A percentile compares a stretch with the other conserved stretches of the same genome.
Conservation (phyloP, 2,329 filamentous ascomycete genomes). For the Ophiostoma novo-ulmi region DNA sequence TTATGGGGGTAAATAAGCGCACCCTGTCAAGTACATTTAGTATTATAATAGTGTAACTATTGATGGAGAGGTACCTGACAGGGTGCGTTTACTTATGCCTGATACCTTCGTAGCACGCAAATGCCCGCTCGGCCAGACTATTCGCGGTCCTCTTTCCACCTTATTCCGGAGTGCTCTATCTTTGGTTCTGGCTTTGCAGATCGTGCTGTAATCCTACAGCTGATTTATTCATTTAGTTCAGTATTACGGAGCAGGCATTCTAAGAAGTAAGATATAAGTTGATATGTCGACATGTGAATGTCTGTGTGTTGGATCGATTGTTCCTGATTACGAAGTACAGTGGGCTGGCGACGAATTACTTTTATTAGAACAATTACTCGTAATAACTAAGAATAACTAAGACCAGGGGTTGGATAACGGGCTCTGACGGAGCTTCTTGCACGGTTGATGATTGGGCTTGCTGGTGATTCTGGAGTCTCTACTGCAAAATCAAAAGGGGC, state of each 20-base stretch:
- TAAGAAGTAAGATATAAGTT: too few relatives aligned
- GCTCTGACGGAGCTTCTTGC: background rate
- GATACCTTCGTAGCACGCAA: background rate
- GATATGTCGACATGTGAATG: background rate
- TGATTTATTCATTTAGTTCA: background rate
- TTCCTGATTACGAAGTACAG: background rate
- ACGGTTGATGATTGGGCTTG: background rate
- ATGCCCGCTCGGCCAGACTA: background rate
- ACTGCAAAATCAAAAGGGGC: background rate
- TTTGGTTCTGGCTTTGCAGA: background rate
- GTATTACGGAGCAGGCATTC: background rate
- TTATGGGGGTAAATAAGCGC: too few relatives aligned
- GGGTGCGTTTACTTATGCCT: too few relatives aligned
- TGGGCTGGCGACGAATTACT: background rate
- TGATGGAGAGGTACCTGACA: too few relatives aligned
- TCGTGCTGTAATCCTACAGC: background rate
- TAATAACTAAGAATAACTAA: background rate
- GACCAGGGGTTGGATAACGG: background rate
- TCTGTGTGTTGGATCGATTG: background rate
- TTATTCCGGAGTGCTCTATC: background rate
- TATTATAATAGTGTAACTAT: too few relatives aligned
- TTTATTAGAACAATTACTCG: too few relatives aligned
- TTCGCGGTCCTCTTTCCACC: background rate
- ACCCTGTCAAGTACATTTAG: too few relatives aligned
- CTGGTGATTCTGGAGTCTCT: background rate